Conservation (phyloP, 352 stramenopile species). For the Globisporangium okanoganense region DNA sequence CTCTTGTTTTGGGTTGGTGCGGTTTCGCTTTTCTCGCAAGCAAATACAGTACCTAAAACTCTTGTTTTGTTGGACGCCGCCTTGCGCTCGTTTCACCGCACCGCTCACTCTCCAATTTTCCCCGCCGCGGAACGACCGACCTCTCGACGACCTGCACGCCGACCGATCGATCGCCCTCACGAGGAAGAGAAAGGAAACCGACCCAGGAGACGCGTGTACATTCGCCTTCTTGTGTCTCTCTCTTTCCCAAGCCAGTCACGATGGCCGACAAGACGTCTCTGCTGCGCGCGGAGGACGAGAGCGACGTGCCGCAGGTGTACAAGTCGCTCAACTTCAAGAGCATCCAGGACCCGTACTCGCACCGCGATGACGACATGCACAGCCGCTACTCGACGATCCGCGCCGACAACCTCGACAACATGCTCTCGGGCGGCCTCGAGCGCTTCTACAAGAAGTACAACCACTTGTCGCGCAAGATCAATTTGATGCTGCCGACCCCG, state of each 20-base stretch:
- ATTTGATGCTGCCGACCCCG: slow-evolving; percentile 49
- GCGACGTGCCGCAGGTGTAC: slow-evolving; percentile 59
- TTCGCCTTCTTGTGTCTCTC: background rate
- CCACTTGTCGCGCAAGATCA: slow-evolving; percentile 64
- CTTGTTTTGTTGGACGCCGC: background rate
- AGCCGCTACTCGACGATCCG: slow-evolving; percentile 55
- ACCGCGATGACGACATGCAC: slow-evolving; percentile 39
- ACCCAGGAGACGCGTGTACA: background rate
- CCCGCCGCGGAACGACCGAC: slow-evolving; percentile 4
- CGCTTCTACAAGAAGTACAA: slow-evolving; percentile 85
- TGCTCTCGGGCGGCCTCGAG: slow-evolving; percentile 67
- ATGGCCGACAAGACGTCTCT: slow-evolving; percentile 30
- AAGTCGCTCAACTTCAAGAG: slow-evolving; percentile 68
- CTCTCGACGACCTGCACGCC: slow-evolving; percentile 3
- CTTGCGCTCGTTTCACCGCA: background rate
- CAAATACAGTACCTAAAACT: too few species aligned
- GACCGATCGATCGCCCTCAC: background rate
- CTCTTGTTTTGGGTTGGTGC: background rate
- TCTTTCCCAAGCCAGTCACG: slow-evolving; percentile 1
- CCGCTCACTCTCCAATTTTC: slow-evolving; percentile 10
- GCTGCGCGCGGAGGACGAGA: slow-evolving; percentile 28
- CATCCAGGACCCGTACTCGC: slow-evolving; percentile 71
- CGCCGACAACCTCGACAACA: slow-evolving; percentile 62
- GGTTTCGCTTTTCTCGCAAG: background rate
- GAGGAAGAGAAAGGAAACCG: background rate